These are phyloP conservation scores for Cinnamomum micranthum DNA, from an alignment of 164 flowering plant species.

Conservation along the genomic window DNA sequence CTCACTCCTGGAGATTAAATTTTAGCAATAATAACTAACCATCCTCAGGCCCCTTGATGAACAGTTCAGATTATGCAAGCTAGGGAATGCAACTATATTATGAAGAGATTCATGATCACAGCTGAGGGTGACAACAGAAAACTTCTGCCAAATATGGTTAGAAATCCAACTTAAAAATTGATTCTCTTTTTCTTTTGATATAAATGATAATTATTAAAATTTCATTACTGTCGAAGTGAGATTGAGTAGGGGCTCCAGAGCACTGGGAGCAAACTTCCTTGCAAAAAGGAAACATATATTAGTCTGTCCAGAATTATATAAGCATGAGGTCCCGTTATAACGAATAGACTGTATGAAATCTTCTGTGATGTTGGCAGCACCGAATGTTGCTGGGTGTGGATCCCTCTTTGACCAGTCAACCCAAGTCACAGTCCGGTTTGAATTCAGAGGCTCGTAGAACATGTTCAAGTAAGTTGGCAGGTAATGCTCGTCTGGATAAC, in stretches of 20 bases:
- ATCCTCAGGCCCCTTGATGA: not conserved
- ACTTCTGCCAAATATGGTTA: not conserved
- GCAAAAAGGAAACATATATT: conserved; percentile 35
- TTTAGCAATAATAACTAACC: not conserved
- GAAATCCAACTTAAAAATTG: not conserved
- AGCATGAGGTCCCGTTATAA: conserved; percentile 58
- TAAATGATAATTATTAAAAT: conserved; percentile 19
- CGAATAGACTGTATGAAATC: conserved; percentile 47
- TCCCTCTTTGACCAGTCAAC: conserved; percentile 82
- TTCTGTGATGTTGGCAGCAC: conserved; percentile 46
- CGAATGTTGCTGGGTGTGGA: conserved; percentile 69
- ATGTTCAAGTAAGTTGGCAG: conserved; percentile 66
- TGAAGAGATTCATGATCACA: too few relatives aligned
- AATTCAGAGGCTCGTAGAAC: conserved; percentile 49
- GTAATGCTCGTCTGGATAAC: conserved; percentile 92
- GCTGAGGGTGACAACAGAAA: too few relatives aligned
- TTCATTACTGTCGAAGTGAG: conserved; percentile 29
- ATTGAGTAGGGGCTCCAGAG: conserved; percentile 37
- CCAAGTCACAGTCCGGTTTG: conserved; percentile 80
- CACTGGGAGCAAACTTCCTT: conserved; percentile 36
- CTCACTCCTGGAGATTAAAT: not conserved
- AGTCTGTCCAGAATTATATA: conserved; percentile 42
- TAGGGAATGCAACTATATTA: not conserved
- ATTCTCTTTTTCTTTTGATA: conserved; percentile 1
- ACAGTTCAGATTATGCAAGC: not conserved